These are phyloP conservation scores for Perilla frutescens DNA, from an alignment of 257 asterid genomes.

Conservation along the genomic window DNA sequence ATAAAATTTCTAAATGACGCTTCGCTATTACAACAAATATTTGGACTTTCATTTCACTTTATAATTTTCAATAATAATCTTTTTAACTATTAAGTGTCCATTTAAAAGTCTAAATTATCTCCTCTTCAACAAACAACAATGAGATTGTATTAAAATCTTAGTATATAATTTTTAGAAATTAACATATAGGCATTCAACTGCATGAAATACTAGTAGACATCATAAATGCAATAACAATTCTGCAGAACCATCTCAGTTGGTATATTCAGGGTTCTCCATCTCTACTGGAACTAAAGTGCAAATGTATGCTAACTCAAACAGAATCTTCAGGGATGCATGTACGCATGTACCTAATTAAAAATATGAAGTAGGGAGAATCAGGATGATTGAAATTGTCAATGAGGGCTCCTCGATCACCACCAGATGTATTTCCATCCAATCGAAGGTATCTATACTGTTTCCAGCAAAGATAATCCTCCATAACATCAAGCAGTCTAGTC, in stretches of 20 bases:
- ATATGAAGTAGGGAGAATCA: constrained; percentile 89
- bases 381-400: constrained; percentile 86
- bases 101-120: neutral
- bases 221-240: constrained; percentile 7
- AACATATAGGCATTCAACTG: neutral
- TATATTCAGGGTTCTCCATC: constrained; percentile 24
- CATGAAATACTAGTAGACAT: neutral
- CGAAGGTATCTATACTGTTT: constrained; percentile 92
- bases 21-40: neutral
- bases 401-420: constrained; percentile 97
- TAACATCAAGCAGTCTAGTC: constrained; percentile 98
- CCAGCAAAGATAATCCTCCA: constrained; percentile 99
- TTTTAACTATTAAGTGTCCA: neutral
- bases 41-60: neutral
- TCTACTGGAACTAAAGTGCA: constrained; percentile 22
- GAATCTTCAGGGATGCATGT: constrained; percentile 19
- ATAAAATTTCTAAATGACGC: neutral
- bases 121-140: neutral
- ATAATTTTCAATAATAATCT: neutral
- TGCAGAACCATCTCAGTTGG: constrained; percentile 11
- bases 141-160: neutral
- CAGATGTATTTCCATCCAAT: constrained; percentile 97
- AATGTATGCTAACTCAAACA: constrained; percentile 20
- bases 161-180: neutral
- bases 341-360: constrained; percentile 80